Percentiles rank a stretch among this genome's conserved stretches.
phyloP scores from a whole-genome alignment of 352 stramenopile genomes.

The Phytophthora hybrid region DNA sequence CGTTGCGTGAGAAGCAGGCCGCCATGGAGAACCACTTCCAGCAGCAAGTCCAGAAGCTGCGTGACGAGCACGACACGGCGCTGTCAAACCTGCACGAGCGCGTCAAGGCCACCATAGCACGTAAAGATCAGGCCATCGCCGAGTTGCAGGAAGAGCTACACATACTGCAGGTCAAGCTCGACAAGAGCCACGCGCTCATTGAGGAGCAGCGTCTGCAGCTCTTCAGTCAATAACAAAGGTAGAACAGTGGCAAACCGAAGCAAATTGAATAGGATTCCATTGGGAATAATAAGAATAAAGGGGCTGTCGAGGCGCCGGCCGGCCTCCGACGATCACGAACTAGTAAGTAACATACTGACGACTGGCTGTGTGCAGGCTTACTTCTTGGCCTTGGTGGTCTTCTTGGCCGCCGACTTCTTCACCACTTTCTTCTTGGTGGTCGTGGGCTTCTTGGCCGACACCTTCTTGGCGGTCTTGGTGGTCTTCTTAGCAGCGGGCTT shows the following conservation, averaged over 20 bases:
- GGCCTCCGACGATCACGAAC: constrained; percentile 22
- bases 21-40: constrained; percentile 51
- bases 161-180: constrained; percentile 75
- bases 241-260: constrained; percentile 7
- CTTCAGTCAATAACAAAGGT: constrained; percentile 45
- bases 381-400: constrained; percentile 55
- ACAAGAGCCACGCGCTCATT: constrained; percentile 80
- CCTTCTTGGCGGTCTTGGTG: constrained; percentile 48
- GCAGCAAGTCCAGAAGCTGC: constrained; percentile 50
- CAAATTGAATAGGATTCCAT: constrained; percentile 49
- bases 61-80: constrained; percentile 64
- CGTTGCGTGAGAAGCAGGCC: constrained; percentile 58
- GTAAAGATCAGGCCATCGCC: constrained; percentile 74
- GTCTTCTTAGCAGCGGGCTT: constrained; percentile 41
- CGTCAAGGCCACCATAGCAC: constrained; percentile 68
- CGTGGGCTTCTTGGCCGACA: constrained; percentile 59
- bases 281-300: constrained; percentile 78
- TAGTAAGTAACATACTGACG: constrained; percentile 32
- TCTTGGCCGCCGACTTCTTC: constrained; percentile 78
- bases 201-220: constrained; percentile 78
- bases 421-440: constrained; percentile 71
- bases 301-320: constrained; percentile 13
- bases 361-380: constrained; percentile 23
- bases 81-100: constrained; percentile 75
- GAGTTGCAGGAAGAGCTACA: constrained; percentile 76